A percentile compares a stretch with the other conserved stretches of the same genome.
Conservation (phyloP, 1,284 basidiomycete species). For the Veloboletus limbatus region DNA sequence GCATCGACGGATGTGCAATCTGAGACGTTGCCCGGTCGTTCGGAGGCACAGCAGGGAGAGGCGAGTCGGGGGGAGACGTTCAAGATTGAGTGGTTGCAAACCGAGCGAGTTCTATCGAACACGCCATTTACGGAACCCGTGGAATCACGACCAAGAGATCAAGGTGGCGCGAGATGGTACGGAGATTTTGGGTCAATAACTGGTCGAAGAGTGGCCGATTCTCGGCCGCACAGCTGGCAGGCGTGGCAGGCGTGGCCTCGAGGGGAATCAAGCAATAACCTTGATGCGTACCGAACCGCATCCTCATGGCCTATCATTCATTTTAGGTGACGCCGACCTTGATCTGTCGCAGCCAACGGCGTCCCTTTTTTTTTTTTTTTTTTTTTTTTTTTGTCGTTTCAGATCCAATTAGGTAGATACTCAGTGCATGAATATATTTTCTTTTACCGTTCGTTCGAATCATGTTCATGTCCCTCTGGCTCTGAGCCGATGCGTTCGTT, state of each 20-base stretch:
- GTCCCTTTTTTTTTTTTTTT: too few species aligned
- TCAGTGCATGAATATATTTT: too few species aligned
- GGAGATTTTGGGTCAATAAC: conserved; percentile 73
- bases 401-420: too few species aligned
- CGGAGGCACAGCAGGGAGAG: conserved; percentile 17
- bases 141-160: conserved; percentile 89
- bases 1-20: not conserved
- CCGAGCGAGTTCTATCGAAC: conserved; percentile 65
- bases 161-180: conserved; percentile 93
- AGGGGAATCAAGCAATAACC: not conserved
- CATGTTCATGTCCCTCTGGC: too few species aligned
- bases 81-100: conserved; percentile 82
- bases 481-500: too few species aligned
- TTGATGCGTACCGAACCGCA: too few species aligned
- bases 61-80: conserved; percentile 74
- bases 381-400: too few species aligned
- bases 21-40: not conserved
- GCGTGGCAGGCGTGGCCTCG: conserved; percentile 2
- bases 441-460: too few species aligned
- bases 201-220: conserved; percentile 77
- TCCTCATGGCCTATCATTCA: too few species aligned
- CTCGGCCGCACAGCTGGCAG: conserved; percentile 24
- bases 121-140: conserved; percentile 83
- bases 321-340: too few species aligned
- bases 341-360: too few species aligned